Base-by-base conservation (phyloP, 1,284 basidiomycete genomes). In the Puccinia polysora region DNA sequence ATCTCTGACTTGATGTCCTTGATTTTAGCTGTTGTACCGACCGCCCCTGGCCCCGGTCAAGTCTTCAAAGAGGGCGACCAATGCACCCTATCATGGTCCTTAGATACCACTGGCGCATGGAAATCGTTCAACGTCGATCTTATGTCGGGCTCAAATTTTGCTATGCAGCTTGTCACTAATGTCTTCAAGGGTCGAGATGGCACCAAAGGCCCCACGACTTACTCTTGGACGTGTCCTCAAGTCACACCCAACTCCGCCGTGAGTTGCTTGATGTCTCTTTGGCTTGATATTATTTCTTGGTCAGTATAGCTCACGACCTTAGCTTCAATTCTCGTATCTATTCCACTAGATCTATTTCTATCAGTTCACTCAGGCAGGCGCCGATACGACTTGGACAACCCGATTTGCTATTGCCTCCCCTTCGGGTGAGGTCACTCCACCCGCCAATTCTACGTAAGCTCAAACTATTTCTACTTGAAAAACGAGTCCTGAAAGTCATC, bases 351-450 rank as follows among this genome's bases (percentile, higher is more conserved):
- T 59, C 25, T 76, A 76, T 74, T 77, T 79, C 59, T 77, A 76
- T 75, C 78, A 80, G 72, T 79, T 77, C 76, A 75, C 75, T 30
- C 73, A 77, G 73, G 64, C 73, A 62, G 76, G 68, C 2, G 52
- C 73, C 36, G 80, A 82, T 75, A 83, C 83, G 53, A 82, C 83
- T 20, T 93, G 90, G 89, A 90, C 90, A 0, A 86, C 85, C 7
- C 87, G 90, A 47, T 93, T 91, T 83, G 82, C 87, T 49, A 89
- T 92, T 77, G 86, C 88, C 0, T 83, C 83, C 47, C 65, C 83
- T 1, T 76, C 80, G 38, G 87, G 86, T 4, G 75, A 80, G 4
- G 81, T 83, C 38, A 83, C 82, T 0, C 75, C 84, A n/a, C 83
- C 88, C 0, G 36, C 62, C 15, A 58, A 62, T 32, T 38, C 14